These are phyloP conservation scores for Hapsidospora chrysogenum DNA, from an alignment of 495 filamentous ascomycete genomes.

Conservation along the genomic window DNA sequence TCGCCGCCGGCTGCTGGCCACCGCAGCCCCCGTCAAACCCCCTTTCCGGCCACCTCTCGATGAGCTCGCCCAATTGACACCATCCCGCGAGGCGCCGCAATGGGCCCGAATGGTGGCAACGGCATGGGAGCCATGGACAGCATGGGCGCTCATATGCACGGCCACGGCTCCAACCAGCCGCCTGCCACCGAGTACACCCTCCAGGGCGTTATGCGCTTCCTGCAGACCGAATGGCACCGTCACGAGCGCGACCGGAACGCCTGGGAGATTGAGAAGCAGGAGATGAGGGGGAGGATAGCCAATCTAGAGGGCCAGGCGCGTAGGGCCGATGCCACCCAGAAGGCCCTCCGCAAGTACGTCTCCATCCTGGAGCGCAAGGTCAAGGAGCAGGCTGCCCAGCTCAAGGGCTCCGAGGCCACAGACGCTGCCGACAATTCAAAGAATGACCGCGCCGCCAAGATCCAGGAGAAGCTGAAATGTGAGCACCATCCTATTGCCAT, in stretches of 20 bases:
- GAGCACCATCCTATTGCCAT: conserved; percentile 1
- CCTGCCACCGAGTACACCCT: conserved; percentile 95
- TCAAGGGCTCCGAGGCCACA: conserved; percentile 14
- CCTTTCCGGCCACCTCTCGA: no score
- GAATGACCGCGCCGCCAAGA: conserved; percentile 23
- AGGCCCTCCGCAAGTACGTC: conserved; percentile 76
- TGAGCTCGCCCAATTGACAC: no score
- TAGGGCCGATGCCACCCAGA: conserved; percentile 70
- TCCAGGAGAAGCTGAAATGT: conserved; percentile 32
- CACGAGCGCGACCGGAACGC: conserved; percentile 96
- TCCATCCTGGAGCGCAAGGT: conserved; percentile 79
- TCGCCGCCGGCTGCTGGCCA: no score
- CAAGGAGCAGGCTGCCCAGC: conserved; percentile 44
- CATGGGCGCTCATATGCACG: conserved; percentile 12
- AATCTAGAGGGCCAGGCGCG: conserved; percentile 77
- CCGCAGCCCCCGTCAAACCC: no score
- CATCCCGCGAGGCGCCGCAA: no score
- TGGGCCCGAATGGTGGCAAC: conserved; percentile 48
- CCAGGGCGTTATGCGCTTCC: conserved; percentile 98
- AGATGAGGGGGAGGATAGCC: conserved; percentile 98
- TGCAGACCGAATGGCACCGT: conserved; percentile 97
- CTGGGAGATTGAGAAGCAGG: conserved; percentile 97
- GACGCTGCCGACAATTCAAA: conserved; percentile 16
- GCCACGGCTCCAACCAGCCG: conserved; percentile 38
- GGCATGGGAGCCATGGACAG: conserved; percentile 30